Evolutionary conservation across 495 filamentous ascomycete species (phyloP).

Genomic region (Neurospora sp.): DNA sequence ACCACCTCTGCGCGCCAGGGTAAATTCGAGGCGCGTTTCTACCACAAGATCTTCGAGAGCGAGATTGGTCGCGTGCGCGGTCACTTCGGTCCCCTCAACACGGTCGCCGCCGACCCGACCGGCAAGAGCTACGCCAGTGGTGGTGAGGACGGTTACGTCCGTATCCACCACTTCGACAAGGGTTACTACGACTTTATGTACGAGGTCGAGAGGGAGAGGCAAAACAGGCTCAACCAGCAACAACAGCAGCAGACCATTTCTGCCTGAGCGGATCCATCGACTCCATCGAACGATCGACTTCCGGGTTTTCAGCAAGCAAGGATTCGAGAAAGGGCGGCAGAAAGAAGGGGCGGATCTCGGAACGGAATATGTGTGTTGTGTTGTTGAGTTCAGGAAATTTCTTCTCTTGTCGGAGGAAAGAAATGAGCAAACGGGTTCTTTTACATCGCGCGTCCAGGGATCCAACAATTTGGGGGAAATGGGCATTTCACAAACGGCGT

Average conservation of each 20-base stretch:
- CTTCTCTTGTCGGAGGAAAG: neutral
- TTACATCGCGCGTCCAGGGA: neutral
- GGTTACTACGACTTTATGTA: constrained; percentile 97
- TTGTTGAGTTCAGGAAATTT: neutral
- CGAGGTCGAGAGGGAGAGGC: constrained; percentile 75
- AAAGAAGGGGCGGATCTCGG: neutral
- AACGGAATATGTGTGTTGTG: neutral
- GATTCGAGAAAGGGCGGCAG: neutral
- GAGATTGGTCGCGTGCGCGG: constrained; percentile 94
- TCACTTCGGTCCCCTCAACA: constrained; percentile 86
- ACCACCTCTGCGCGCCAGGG: constrained; percentile 86
- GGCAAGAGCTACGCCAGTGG: constrained; percentile 88
- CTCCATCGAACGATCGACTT: too few species aligned
- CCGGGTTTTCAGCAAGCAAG: neutral
- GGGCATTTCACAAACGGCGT: neutral
- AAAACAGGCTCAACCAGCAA: constrained; percentile 15
- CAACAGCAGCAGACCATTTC: neutral
- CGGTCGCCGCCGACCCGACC: constrained; percentile 75
- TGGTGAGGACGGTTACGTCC: constrained; percentile 97
- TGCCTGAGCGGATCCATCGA: neutral
- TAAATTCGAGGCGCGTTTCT: constrained; percentile 98
- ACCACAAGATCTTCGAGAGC: constrained; percentile 98
- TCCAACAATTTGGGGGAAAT: neutral
- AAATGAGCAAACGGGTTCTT: neutral
- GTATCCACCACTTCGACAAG: constrained; percentile 97